Evolutionary conservation across 2,329 filamentous ascomycete species (phyloP).

Genomic region (Alternaria sp.): DNA sequence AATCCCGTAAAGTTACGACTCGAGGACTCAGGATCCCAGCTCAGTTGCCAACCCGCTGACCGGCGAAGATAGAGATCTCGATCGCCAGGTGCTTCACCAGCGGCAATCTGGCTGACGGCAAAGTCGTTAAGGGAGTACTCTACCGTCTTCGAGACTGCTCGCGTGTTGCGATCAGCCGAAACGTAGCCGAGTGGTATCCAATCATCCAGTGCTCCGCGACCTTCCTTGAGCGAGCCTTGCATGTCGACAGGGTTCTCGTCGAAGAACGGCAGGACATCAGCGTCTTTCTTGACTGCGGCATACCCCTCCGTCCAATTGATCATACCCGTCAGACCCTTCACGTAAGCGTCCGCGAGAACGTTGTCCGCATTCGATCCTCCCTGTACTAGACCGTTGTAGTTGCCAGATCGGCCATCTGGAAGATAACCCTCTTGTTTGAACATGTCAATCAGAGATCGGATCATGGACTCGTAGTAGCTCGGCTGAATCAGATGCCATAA

Average conservation of each 20-base stretch:
- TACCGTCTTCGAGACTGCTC: constrained; percentile 53
- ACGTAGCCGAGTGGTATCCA: constrained; percentile 56
- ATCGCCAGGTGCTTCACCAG: constrained; percentile 52
- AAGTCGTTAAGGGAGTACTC: constrained; percentile 58
- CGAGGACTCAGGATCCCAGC: constrained; percentile 51
- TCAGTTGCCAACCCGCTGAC: constrained; percentile 55
- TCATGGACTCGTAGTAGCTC: constrained; percentile 69
- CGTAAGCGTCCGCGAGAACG: constrained; percentile 71
- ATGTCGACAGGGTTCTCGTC: constrained; percentile 48
- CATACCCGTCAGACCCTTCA: constrained; percentile 68
- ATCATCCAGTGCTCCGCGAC: constrained; percentile 54
- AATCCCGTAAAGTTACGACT: constrained; percentile 51
- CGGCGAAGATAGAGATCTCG: constrained; percentile 51
- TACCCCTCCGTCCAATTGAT: constrained; percentile 79
- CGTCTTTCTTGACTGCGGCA: constrained; percentile 75
- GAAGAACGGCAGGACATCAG: constrained; percentile 62
- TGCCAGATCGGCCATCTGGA: constrained; percentile 70
- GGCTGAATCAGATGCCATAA: constrained; percentile 71
- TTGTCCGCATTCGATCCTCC: constrained; percentile 51
- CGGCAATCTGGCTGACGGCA: constrained; percentile 53
- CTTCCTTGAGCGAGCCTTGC: constrained; percentile 53
- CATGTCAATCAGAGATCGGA: constrained; percentile 74
- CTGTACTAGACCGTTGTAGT: constrained; percentile 65
- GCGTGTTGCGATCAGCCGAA: constrained; percentile 50
- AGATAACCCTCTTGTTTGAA: constrained; percentile 69